Percentiles rank a stretch among this genome's conserved stretches.
These are phyloP conservation scores for Suillus luteus DNA, from an alignment of 768 basidiomycete genomes.

Conservation along the genomic window DNA sequence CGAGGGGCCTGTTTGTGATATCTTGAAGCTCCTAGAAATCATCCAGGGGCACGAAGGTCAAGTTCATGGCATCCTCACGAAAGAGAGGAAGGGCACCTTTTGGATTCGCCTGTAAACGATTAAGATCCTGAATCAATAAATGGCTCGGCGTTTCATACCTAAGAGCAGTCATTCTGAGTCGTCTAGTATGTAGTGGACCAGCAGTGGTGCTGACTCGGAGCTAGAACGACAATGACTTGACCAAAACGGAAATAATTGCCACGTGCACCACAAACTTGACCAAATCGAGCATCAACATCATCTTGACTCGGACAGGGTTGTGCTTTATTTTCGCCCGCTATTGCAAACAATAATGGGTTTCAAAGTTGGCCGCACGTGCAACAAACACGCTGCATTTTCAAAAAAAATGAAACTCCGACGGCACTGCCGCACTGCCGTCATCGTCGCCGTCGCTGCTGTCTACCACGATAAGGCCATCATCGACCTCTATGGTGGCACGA, in stretches of 20 bases:
- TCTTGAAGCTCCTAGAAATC: conserved; percentile 62
- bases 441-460: too few species aligned
- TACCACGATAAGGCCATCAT: too few species aligned
- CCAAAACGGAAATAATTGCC: background rate
- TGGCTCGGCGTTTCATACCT: conserved; percentile 28
- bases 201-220: background rate
- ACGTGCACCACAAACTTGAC: background rate
- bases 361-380: too few species aligned
- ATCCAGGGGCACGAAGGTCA: conserved; percentile 17
- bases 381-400: too few species aligned
- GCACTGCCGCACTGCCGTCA: too few species aligned
- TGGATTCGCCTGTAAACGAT: conserved; percentile 63
- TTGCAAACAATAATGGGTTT: background rate
- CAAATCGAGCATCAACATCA: background rate
- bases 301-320: background rate
- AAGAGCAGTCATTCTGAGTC: conserved; percentile 39
- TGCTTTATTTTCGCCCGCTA: background rate
- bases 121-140: conserved; percentile 10
- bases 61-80: conserved; percentile 9
- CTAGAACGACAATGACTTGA: conserved; percentile 7
- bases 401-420: too few species aligned
- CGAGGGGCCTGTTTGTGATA: conserved; percentile 62
- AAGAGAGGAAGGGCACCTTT: conserved; percentile 47
- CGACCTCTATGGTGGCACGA: too few species aligned
- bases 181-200: background rate